Conservation (phyloP, 768 basidiomycete species). For the Tephrocybe rancida region DNA sequence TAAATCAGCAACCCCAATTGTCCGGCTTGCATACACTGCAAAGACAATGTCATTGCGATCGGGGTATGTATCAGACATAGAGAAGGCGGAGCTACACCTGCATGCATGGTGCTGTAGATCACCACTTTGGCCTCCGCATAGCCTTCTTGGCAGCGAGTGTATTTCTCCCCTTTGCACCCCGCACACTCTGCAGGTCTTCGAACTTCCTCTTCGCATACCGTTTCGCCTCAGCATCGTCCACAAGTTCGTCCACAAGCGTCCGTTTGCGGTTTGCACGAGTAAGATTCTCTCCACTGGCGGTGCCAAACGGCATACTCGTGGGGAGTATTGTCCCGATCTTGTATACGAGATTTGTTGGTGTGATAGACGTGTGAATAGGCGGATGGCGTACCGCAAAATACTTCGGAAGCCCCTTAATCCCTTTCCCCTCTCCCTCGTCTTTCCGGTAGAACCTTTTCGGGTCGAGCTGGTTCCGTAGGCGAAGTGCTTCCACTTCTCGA, state of each 20-base stretch:
- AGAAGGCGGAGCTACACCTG: background rate
- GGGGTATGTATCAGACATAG: background rate
- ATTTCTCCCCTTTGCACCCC: slow-evolving; percentile 69
- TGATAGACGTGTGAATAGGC: slow-evolving; percentile 4
- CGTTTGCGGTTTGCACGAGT: slow-evolving; percentile 72
- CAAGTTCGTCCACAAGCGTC: slow-evolving; percentile 84
- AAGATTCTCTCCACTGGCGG: slow-evolving; percentile 70
- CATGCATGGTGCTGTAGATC: slow-evolving; percentile 15
- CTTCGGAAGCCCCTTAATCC: slow-evolving; percentile 83
- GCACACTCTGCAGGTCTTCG: slow-evolving; percentile 68
- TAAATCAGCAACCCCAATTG: no score
- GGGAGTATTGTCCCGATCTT: slow-evolving; percentile 83
- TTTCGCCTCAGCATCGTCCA: slow-evolving; percentile 85
- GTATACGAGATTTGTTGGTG: slow-evolving; percentile 5
- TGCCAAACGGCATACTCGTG: slow-evolving; percentile 72
- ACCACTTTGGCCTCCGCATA: slow-evolving; percentile 72
- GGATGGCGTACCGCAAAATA: slow-evolving; percentile 75
- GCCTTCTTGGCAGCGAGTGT: slow-evolving; percentile 70
- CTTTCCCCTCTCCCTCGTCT: slow-evolving; percentile 84
- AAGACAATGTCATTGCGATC: no score
- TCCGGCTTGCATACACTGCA: no score
- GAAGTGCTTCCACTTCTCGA: slow-evolving; percentile 86
- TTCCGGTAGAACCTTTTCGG: slow-evolving; percentile 91
- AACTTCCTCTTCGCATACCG: slow-evolving; percentile 94
- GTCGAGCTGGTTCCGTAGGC: slow-evolving; percentile 85